phyloP scores from a whole-genome alignment of 352 stramenopile genomes.

The Aphanomyces cochlioides region DNA sequence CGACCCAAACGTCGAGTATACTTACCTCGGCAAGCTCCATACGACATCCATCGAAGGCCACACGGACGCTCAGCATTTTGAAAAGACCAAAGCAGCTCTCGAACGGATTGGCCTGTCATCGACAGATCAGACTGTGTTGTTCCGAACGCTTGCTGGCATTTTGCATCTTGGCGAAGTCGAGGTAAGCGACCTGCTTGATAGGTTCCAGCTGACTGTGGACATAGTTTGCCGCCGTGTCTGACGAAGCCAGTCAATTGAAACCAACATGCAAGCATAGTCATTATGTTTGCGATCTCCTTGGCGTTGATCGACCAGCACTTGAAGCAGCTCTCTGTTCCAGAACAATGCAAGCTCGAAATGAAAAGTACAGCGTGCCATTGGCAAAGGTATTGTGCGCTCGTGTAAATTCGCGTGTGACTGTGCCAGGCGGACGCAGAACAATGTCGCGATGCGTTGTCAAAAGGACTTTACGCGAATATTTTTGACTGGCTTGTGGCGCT shows the following conservation, averaged over 20 bases:
- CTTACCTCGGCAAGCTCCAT: slow-evolving; percentile 67
- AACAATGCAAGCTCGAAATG: slow-evolving; percentile 57
- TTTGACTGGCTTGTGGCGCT: slow-evolving; percentile 89
- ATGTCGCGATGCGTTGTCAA: slow-evolving; percentile 87
- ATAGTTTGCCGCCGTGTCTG: slow-evolving; percentile 46
- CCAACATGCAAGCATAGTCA: slow-evolving; percentile 33
- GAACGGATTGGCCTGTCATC: slow-evolving; percentile 58
- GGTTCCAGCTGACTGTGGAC: background rate
- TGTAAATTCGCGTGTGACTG: background rate
- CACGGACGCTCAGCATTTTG: slow-evolving; percentile 76
- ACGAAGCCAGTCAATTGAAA: slow-evolving; percentile 40
- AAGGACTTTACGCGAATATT: slow-evolving; percentile 91
- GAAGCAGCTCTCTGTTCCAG: slow-evolving; percentile 72
- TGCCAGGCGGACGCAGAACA: slow-evolving; percentile 63
- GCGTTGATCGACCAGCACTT: slow-evolving; percentile 48
- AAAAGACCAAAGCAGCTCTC: slow-evolving; percentile 66
- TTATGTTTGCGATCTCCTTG: slow-evolving; percentile 40
- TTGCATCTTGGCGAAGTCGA: slow-evolving; percentile 96
- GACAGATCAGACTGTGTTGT: slow-evolving; percentile 54
- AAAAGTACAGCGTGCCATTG: slow-evolving; percentile 68
- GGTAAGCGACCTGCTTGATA: slow-evolving; percentile 44
- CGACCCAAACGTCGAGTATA: slow-evolving; percentile 38
- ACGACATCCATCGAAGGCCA: slow-evolving; percentile 64
- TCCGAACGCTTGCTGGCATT: slow-evolving; percentile 82
- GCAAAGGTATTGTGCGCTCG: slow-evolving; percentile 42